Evolutionary conservation across 495 filamentous ascomycete species (phyloP).

Genomic region (Clavariopsis aquatica): DNA sequence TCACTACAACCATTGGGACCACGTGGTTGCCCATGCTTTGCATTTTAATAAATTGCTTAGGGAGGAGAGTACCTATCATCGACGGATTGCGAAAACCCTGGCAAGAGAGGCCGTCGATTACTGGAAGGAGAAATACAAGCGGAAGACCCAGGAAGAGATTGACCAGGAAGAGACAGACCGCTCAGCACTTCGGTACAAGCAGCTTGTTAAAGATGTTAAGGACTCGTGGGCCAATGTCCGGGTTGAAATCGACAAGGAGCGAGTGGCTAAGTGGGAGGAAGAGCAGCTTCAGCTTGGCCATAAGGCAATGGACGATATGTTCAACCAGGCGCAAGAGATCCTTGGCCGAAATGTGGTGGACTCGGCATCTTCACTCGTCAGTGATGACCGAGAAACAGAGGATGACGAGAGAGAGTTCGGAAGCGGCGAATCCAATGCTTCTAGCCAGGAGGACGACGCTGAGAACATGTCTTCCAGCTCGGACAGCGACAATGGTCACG

Average conservation of each 20-base stretch:
- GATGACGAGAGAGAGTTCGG: slow-evolving; percentile 19
- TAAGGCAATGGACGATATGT: slow-evolving; percentile 77
- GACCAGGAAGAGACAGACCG: slow-evolving; percentile 54
- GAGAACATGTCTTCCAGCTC: slow-evolving; percentile 41
- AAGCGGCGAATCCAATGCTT: slow-evolving; percentile 3
- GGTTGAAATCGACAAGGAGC: slow-evolving; percentile 69
- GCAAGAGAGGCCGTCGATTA: slow-evolving; percentile 54
- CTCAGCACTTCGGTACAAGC: slow-evolving; percentile 56
- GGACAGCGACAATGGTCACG: slow-evolving; percentile 31
- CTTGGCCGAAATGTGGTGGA: slow-evolving; percentile 42
- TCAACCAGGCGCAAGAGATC: slow-evolving; percentile 55
- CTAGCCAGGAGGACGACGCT: slow-evolving; percentile 49
- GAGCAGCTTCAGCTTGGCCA: slow-evolving; percentile 80
- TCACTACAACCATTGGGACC: slow-evolving; percentile 82
- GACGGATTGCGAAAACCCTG: slow-evolving; percentile 62
- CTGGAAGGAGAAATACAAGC: slow-evolving; percentile 63
- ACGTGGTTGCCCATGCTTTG: slow-evolving; percentile 76
- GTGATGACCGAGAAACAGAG: slow-evolving; percentile 42
- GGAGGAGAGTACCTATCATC: slow-evolving; percentile 74
- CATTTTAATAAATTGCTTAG: slow-evolving; percentile 77
- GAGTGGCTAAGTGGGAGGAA: slow-evolving; percentile 77
- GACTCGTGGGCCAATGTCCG: slow-evolving; percentile 79
- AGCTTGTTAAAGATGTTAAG: slow-evolving; percentile 67
- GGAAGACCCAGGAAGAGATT: slow-evolving; percentile 70
- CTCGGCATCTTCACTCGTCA: slow-evolving; percentile 31